Evolutionary conservation across 805 yeast genomes (phyloP).

Genomic region (Myxozyma sirexii): DNA sequence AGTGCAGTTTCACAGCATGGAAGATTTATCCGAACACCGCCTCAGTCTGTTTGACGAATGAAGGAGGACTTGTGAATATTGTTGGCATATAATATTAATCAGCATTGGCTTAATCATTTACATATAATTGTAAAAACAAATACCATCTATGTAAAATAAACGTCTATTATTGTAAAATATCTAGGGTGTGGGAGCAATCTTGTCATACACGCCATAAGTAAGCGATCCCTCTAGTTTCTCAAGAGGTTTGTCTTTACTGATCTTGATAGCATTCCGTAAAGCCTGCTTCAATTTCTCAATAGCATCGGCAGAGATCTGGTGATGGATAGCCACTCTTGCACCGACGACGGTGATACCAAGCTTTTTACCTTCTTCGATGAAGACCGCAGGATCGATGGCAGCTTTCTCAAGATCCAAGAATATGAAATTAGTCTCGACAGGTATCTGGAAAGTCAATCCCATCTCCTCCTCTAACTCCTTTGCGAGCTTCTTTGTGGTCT

Average conservation of each 20-base stretch:
- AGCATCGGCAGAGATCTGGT: slow-evolving; percentile 59
- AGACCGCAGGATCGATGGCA: slow-evolving; percentile 58
- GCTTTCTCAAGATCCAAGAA: slow-evolving; percentile 59
- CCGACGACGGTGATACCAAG: slow-evolving; percentile 68
- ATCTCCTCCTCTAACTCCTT: slow-evolving; percentile 41
- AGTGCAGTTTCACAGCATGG: not conserved
- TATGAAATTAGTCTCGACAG: slow-evolving; percentile 83
- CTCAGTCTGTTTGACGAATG: not conserved
- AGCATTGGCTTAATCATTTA: not conserved
- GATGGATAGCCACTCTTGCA: slow-evolving; percentile 79
- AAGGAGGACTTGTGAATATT: not conserved
- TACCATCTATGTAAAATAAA: not conserved
- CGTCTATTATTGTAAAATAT: not conserved
- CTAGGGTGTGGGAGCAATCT: slow-evolving; percentile 6
- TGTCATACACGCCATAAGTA: slow-evolving; percentile 21
- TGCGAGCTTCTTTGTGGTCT: slow-evolving; percentile 55
- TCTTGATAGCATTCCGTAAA: slow-evolving; percentile 25
- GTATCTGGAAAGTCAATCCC: slow-evolving; percentile 65
- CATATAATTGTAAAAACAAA: not conserved
- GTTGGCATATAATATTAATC: not conserved
- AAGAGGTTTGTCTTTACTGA: slow-evolving; percentile 14
- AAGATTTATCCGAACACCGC: not conserved
- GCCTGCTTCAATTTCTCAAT: slow-evolving; percentile 61
- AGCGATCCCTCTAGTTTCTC: slow-evolving; percentile 6
- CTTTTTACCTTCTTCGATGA: slow-evolving; percentile 59